Conservation (phyloP, 2,329 filamentous ascomycete species). For the Cadophora malorum region DNA sequence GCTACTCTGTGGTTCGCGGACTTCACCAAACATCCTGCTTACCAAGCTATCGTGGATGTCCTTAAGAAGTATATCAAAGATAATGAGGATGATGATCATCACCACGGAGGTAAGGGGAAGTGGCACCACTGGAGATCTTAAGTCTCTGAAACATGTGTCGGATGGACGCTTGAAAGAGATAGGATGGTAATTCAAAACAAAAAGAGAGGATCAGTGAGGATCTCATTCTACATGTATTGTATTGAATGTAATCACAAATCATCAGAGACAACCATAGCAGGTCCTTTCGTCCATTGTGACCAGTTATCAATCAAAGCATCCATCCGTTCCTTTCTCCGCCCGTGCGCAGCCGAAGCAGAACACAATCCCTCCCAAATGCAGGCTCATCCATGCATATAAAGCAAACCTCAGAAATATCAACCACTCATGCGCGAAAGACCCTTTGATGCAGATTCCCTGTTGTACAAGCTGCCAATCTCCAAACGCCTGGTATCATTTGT, state of each 20-base stretch:
- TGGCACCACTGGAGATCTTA: constrained; percentile 5
- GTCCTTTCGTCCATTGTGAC: not conserved
- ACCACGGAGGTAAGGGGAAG: constrained; percentile 7
- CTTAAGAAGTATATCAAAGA: constrained; percentile 44
- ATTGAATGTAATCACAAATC: not conserved
- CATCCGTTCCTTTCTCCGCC: not conserved
- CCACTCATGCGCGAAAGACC: too few species aligned
- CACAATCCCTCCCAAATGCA: not conserved
- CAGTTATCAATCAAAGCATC: not conserved
- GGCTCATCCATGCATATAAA: not conserved
- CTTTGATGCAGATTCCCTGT: not conserved
- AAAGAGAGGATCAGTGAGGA: not conserved
- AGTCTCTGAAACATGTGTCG: not conserved
- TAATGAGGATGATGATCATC: constrained; percentile 15
- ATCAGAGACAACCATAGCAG: not conserved
- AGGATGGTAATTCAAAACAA: not conserved
- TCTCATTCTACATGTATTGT: not conserved
- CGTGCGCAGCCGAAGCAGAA: not conserved
- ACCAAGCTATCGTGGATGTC: constrained; percentile 44
- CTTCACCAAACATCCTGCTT: constrained; percentile 38
- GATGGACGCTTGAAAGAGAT: too few species aligned
- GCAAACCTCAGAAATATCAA: not conserved
- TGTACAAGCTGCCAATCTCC: not conserved
- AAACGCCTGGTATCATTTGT: constrained; percentile 21
- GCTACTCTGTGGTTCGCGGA: constrained; percentile 33